These are phyloP conservation scores for Arthroderma sp. DNA, from an alignment of 2,329 filamentous ascomycete species.

Conservation along the genomic window DNA sequence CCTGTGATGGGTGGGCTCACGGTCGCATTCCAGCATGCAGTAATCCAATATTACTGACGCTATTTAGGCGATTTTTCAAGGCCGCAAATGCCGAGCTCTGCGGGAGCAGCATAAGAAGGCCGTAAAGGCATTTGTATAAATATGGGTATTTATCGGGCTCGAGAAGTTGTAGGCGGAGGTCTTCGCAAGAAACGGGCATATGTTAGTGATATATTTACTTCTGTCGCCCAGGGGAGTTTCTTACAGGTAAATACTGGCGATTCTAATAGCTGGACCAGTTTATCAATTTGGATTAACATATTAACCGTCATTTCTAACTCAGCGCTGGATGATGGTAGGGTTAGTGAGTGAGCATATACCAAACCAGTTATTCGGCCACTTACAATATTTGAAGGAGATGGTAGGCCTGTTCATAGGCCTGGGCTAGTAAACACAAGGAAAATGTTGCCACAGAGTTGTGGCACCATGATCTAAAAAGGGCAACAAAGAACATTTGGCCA, in stretches of 20 bases:
- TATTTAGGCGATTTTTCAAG: conserved; percentile 90
- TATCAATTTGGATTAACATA: conserved; percentile 97
- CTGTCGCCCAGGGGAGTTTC: conserved; percentile 19
- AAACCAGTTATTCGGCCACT: conserved; percentile 21
- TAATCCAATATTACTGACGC: conserved; percentile 92
- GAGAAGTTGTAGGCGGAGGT: conserved; percentile 83
- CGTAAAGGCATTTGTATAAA: conserved; percentile 95
- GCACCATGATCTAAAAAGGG: conserved; percentile 92
- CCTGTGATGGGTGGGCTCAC: conserved; percentile 43
- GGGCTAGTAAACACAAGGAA: conserved; percentile 84
- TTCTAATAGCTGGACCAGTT: conserved; percentile 89
- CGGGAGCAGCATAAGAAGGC: conserved; percentile 92
- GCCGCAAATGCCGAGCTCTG: conserved; percentile 96
- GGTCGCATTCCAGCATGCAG: conserved; percentile 68
- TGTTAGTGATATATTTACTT: background rate
- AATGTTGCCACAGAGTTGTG: conserved; percentile 98
- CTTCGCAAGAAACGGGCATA: conserved; percentile 44
- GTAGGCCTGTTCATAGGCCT: conserved; percentile 97
- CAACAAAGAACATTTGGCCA: conserved; percentile 88
- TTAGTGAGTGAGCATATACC: background rate
- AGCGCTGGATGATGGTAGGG: conserved; percentile 45
- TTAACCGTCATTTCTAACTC: conserved; percentile 98
- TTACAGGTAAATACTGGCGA: conserved; percentile 95
- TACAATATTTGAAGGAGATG: conserved; percentile 92
- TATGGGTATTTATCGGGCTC: conserved; percentile 93